Base-by-base conservation (phyloP, 495 filamentous ascomycete genomes). In the Elasticomyces elasticus region DNA sequence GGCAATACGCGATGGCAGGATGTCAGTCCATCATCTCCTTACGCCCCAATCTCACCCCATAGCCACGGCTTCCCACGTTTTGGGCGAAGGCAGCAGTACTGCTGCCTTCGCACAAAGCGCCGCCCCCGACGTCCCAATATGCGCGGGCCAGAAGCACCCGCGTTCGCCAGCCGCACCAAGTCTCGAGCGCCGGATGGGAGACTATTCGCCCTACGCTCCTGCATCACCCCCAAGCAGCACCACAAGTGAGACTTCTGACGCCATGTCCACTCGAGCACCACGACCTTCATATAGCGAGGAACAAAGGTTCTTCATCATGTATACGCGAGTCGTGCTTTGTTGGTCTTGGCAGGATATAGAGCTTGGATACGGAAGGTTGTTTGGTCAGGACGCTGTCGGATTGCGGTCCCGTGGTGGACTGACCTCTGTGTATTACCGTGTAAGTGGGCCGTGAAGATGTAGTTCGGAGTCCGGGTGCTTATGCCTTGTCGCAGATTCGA, bases 271-370 rank as follows among this genome's bases (percentile, higher is more conserved):
- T 12, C 56, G 56, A 10, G 13, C 56, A n/a, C 51, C 56, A 1
- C 26, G 56, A 23, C 51, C 51, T 7, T 44, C 56, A 1, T 62
- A 62, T 40, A 62, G 43, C 35, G 55, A 58, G 17, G 59, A 62
- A 42, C 55, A 62, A 37, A 49, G 40, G 33, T 62, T 62, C 52
- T 57, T 46, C 38, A 58, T 62, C 35, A 62, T 62, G 50, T 58
- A 58, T 37, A 22, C 47, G 11, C 55, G 55, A 6, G 51, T 62
- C 12, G 47, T 62, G 11, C 31, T 41, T 12, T 43, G 28, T 20
- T 25, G 33, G 46, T 54, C 55, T 10, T 62, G 59, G 59, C 51
- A 33, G 22, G 52, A 53, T 7, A 58, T 58, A 38, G 55, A 50
- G 37, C 25, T 27, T 23, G 40, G 28, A 4, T 58, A 58, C 44